Evolutionary conservation across 2,329 filamentous ascomycete genomes (phyloP).

Genomic region (Fusarium guadeloupense): DNA sequence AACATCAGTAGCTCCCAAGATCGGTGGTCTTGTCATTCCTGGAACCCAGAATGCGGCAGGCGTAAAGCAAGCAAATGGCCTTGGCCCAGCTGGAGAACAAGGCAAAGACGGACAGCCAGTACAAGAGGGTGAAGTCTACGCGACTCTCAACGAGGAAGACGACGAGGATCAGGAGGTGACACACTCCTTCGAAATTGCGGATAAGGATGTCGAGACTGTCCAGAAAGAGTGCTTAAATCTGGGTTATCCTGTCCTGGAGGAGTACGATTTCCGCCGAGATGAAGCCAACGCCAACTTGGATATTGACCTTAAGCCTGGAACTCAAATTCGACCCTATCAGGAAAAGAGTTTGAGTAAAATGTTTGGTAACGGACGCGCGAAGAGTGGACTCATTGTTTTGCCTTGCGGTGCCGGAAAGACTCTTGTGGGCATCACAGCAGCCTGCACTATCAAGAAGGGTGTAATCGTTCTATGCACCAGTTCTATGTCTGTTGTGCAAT

Average conservation of each 20-base stretch:
- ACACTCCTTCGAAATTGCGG: constrained; percentile 90
- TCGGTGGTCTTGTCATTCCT: constrained; percentile 88
- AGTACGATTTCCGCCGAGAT: constrained; percentile 97
- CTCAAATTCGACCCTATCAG: constrained; percentile 93
- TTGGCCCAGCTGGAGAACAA: constrained; percentile 48
- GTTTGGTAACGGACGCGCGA: constrained; percentile 97
- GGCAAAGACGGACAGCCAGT: constrained; percentile 59
- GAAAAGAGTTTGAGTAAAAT: constrained; percentile 98
- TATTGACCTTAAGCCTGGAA: constrained; percentile 89
- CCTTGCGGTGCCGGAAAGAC: constrained; percentile 98
- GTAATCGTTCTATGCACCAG: constrained; percentile 95
- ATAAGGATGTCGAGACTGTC: constrained; percentile 83
- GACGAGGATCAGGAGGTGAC: constrained; percentile 88
- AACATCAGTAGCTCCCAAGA: constrained; percentile 83
- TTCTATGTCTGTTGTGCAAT: constrained; percentile 97
- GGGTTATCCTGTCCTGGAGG: constrained; percentile 87
- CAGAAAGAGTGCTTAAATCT: constrained; percentile 90
- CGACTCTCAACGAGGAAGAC: constrained; percentile 81
- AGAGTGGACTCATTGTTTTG: constrained; percentile 96
- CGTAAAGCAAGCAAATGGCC: constrained; percentile 73
- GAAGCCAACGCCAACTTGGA: constrained; percentile 88
- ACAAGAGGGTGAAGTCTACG: constrained; percentile 74
- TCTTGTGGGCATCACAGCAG: constrained; percentile 95
- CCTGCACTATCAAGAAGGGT: constrained; percentile 97
- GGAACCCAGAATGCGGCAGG: constrained; percentile 94